Evolutionary conservation across 1,284 basidiomycete genomes (phyloP).

Genomic region (Thecaphora thlaspeos): DNA sequence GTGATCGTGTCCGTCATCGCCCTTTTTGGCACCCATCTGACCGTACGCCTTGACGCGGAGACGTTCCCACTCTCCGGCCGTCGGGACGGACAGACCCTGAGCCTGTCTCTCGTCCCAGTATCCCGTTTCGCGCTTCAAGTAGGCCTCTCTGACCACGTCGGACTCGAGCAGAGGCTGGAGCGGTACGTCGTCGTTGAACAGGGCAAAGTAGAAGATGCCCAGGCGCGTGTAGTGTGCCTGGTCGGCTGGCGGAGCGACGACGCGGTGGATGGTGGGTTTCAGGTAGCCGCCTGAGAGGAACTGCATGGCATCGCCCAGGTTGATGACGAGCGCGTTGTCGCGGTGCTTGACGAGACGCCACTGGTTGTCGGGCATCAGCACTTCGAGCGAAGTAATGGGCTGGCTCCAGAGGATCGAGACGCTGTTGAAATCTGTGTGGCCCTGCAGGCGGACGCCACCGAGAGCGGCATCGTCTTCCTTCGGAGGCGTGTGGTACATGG

Average conservation of each 20-base stretch:
- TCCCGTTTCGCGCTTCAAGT: slow-evolving; percentile 13
- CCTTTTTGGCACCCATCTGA: slow-evolving; percentile 49
- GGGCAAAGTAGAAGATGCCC: slow-evolving; percentile 60
- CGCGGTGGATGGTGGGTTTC: slow-evolving; percentile 60
- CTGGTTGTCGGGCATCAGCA: slow-evolving; percentile 59
- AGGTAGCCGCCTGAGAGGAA: slow-evolving; percentile 53
- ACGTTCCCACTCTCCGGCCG: slow-evolving; percentile 53
- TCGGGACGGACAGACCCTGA: slow-evolving; percentile 39
- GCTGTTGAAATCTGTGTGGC: slow-evolving; percentile 60
- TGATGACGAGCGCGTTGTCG: slow-evolving; percentile 54
- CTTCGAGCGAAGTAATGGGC: slow-evolving; percentile 60
- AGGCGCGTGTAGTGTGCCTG: slow-evolving; percentile 58
- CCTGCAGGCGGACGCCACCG: slow-evolving; percentile 60
- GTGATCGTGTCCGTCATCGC: slow-evolving; percentile 49
- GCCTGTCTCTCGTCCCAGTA: slow-evolving; percentile 41
- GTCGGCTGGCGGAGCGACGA: slow-evolving; percentile 59
- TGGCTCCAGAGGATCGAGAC: slow-evolving; percentile 60
- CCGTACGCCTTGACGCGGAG: slow-evolving; percentile 53
- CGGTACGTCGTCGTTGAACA: slow-evolving; percentile 56
- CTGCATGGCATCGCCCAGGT: slow-evolving; percentile 54
- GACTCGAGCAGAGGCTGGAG: slow-evolving; percentile 55
- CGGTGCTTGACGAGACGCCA: slow-evolving; percentile 60
- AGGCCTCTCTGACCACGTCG: slow-evolving; percentile 47
- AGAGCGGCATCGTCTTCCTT: slow-evolving; percentile 53
- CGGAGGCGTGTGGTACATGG: slow-evolving; percentile 59